These are phyloP conservation scores for Cutaneotrichosporon curvatum DNA, from an alignment of 1,284 basidiomycete genomes.

Conservation along the genomic window DNA sequence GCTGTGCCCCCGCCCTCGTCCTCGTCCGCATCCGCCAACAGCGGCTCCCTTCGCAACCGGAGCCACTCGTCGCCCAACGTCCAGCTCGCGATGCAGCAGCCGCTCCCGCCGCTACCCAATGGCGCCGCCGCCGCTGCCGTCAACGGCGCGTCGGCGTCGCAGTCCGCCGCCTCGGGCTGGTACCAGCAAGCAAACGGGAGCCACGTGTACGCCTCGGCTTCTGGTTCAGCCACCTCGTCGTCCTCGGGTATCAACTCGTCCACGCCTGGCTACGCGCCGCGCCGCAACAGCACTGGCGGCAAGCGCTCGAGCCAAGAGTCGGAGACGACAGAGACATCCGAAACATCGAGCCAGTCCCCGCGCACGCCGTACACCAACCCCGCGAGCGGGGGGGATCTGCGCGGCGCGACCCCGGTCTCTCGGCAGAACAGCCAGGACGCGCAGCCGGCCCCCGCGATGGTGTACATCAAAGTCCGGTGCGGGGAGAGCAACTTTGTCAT, in stretches of 20 bases:
- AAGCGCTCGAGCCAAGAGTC: constrained; percentile 37
- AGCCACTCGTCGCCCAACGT: constrained; percentile 49
- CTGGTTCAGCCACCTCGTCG: constrained; percentile 22
- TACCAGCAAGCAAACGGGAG: constrained; percentile 5
- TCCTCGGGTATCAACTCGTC: constrained; percentile 22
- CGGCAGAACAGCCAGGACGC: constrained; percentile 29
- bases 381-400: constrained; percentile 35
- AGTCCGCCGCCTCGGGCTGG: not conserved
- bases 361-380: constrained; percentile 51
- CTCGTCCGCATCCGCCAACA: not conserved
- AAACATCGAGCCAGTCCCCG: constrained; percentile 40
- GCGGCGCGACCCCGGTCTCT: constrained; percentile 26
- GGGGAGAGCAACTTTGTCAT: constrained; percentile 65
- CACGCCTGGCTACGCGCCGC: constrained; percentile 36
- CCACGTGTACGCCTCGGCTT: constrained; percentile 11
- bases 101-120: constrained; percentile 21
- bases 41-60: constrained; percentile 38
- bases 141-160: constrained; percentile 1
- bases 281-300: constrained; percentile 8
- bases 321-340: constrained; percentile 43
- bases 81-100: constrained; percentile 37
- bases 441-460: constrained; percentile 41
- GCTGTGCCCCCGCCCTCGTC: constrained; percentile 25
- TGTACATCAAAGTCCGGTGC: constrained; percentile 62
- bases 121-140: constrained; percentile 2